Evolutionary conservation across 2,329 filamentous ascomycete species (phyloP).

Genomic region (Stromatinia cepivora): DNA sequence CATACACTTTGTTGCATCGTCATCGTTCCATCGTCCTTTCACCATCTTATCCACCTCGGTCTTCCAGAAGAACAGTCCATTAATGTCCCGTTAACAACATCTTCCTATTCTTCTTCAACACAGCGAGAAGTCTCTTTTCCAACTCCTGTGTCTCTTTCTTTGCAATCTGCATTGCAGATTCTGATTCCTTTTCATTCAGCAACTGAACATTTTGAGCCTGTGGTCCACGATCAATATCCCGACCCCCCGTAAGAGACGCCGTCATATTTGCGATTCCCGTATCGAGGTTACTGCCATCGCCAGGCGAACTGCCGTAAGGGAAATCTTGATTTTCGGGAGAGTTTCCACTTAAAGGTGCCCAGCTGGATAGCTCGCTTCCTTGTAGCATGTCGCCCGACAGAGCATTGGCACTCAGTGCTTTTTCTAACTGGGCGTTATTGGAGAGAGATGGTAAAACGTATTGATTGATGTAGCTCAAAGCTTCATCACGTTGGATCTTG

Average conservation of each 20-base stretch:
- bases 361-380: constrained; percentile 34
- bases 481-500: constrained; percentile 67
- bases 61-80: neutral
- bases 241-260: constrained; percentile 37
- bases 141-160: constrained; percentile 61
- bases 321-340: constrained; percentile 25
- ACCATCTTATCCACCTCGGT: neutral
- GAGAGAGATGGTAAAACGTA: constrained; percentile 57
- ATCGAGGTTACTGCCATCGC: constrained; percentile 36
- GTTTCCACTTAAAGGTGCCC: constrained; percentile 33
- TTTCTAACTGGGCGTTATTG: constrained; percentile 41
- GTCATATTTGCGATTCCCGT: constrained; percentile 40
- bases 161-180: constrained; percentile 52
- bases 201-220: constrained; percentile 44
- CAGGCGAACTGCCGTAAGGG: constrained; percentile 28
- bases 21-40: neutral
- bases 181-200: constrained; percentile 64
- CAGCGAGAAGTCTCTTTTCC: constrained; percentile 60
- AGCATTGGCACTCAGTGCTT: constrained; percentile 40
- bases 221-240: constrained; percentile 37
- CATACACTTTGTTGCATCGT: neutral
- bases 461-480: constrained; percentile 68
- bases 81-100: constrained; percentile 47
- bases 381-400: constrained; percentile 37
- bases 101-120: constrained; percentile 61